A percentile compares a stretch with the other conserved stretches of the same genome.
These are phyloP conservation scores for Adansonia grandidieri DNA, from an alignment of 441 rosid species.

Conservation along the genomic window DNA sequence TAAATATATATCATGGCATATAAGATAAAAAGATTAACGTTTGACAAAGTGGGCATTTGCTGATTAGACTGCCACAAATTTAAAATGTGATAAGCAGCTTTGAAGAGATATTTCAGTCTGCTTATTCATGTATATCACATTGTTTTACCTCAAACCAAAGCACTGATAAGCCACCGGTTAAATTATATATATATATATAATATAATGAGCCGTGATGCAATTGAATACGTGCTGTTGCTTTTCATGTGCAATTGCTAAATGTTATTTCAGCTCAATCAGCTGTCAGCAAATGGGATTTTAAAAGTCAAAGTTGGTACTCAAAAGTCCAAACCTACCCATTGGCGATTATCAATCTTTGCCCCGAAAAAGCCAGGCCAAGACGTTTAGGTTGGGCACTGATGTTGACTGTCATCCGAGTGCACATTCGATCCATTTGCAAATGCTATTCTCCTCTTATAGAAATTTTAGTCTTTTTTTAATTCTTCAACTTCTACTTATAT, in stretches of 20 bases:
- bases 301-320: background rate
- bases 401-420: background rate
- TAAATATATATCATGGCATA: too few species aligned
- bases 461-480: too few species aligned
- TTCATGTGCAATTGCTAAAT: background rate
- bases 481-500: too few species aligned
- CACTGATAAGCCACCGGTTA: background rate
- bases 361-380: background rate
- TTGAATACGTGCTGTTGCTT: slow-evolving; percentile 19
- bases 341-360: background rate
- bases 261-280: too few species aligned
- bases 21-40: too few species aligned
- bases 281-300: too few species aligned
- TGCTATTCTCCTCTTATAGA: background rate
- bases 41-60: too few species aligned
- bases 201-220: slow-evolving; percentile 4
- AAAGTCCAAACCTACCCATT: slow-evolving; percentile 3
- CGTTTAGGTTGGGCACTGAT: background rate
- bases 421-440: background rate
- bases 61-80: too few species aligned
- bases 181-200: too few species aligned
- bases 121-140: background rate
- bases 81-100: too few species aligned
- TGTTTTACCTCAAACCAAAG: too few species aligned
- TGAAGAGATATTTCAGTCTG: background rate